Evolutionary conservation across 2,329 filamentous ascomycete genomes (phyloP).

Genomic region (Cryphonectria nitschkei): DNA sequence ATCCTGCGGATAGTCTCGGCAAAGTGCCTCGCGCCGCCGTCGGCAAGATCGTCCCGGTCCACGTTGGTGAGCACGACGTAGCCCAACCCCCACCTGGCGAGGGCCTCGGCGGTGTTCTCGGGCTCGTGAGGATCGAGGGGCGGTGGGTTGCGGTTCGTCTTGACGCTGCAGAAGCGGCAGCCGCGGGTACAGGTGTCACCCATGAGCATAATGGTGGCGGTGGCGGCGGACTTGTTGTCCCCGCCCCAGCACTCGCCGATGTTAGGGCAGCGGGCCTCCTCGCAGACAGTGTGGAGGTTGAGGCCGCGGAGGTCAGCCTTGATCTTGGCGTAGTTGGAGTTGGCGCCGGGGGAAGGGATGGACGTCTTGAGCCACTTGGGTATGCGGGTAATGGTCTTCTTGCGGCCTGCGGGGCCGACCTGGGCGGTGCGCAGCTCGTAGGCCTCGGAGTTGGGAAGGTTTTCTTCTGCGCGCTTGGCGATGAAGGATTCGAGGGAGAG

Average conservation of each 20-base stretch:
- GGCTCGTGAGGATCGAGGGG: conserved; percentile 95
- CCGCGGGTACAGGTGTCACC: conserved; percentile 96
- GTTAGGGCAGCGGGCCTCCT: conserved; percentile 96
- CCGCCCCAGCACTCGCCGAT: conserved; percentile 99
- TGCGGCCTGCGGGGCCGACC: conserved; percentile 65
- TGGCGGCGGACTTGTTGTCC: conserved; percentile 82
- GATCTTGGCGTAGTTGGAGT: conserved; percentile 87
- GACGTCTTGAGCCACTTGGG: conserved; percentile 96
- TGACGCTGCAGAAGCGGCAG: conserved; percentile 96
- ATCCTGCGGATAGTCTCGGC: conserved; percentile 94
- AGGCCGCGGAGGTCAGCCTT: conserved; percentile 90
- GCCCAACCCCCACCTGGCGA: conserved; percentile 89
- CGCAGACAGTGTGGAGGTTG: conserved; percentile 92
- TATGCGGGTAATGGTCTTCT: conserved; percentile 71
- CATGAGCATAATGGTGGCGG: conserved; percentile 99
- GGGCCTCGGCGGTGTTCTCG: conserved; percentile 92
- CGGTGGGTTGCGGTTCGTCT: conserved; percentile 75
- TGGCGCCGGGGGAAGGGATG: conserved; percentile 71
- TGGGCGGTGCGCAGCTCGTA: conserved; percentile 65
- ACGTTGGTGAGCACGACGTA: conserved; percentile 95
- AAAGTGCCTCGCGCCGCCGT: conserved; percentile 88
- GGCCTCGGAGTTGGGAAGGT: conserved; percentile 57
- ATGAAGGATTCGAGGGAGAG: conserved; percentile 63
- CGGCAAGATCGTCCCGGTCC: conserved; percentile 87
- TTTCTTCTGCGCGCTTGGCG: conserved; percentile 43